Conservation (phyloP, 768 basidiomycete species). For the Gymnopilus junonius region DNA sequence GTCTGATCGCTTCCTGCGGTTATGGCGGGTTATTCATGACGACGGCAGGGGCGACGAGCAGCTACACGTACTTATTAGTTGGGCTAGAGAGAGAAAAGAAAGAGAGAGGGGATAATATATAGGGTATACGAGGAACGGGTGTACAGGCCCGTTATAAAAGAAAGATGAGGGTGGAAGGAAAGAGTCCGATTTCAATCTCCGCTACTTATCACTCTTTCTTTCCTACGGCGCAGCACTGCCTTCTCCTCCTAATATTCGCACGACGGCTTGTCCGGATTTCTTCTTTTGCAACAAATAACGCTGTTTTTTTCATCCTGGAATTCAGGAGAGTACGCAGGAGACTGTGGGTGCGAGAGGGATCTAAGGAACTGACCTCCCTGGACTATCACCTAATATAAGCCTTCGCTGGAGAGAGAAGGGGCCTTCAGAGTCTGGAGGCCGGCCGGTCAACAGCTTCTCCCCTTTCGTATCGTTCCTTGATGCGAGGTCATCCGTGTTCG, state of each 20-base stretch:
- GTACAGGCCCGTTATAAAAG: slow-evolving; percentile 15
- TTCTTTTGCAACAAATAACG: background rate
- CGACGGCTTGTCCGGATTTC: slow-evolving; percentile 16
- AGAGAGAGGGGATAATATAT: slow-evolving; percentile 24
- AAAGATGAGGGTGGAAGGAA: slow-evolving; percentile 27
- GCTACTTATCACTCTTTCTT: slow-evolving; percentile 26
- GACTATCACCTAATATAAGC: slow-evolving; percentile 15
- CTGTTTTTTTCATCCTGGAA: background rate
- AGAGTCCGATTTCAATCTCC: slow-evolving; percentile 32
- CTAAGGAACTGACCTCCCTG: slow-evolving; percentile 2
- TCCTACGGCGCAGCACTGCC: slow-evolving; percentile 33
- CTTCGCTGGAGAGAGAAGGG: slow-evolving; percentile 8
- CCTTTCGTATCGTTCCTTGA: slow-evolving; percentile 17
- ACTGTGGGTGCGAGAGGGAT: slow-evolving; percentile 4
- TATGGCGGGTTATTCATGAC: slow-evolving; percentile 13
- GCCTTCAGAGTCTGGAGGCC: slow-evolving; percentile 9
- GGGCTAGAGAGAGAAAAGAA: slow-evolving; percentile 12
- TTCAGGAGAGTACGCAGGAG: background rate
- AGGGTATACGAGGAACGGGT: slow-evolving; percentile 23
- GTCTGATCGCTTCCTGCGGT: slow-evolving; percentile 11
- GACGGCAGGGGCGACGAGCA: background rate
- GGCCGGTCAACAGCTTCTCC: slow-evolving; percentile 17
- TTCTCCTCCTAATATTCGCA: slow-evolving; percentile 25
- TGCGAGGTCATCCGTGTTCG: background rate
- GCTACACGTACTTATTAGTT: slow-evolving; percentile 16